Evolutionary conservation across 2,329 filamentous ascomycete genomes (phyloP), one percentile per base, ranked within the genome.

Genomic region (Chalaropsis ovoidea): DNA sequence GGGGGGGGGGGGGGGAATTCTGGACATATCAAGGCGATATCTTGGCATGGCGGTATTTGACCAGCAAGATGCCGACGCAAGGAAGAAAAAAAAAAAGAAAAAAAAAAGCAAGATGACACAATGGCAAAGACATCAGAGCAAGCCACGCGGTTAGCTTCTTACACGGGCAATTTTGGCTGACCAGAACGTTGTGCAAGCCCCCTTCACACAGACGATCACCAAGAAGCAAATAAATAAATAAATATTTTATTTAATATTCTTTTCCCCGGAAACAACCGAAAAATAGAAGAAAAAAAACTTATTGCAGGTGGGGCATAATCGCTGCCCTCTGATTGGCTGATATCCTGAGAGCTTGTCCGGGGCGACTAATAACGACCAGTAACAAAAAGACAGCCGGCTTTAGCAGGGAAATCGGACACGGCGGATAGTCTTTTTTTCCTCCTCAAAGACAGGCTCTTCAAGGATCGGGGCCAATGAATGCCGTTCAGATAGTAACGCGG

Each of bases 231-330:
- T 10, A 15, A 52, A 52, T 1, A 13, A 52, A 13, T 22, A 19
- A 0, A 52, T 52, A 52, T 39, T 45, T 39, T 35, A 35, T 19
- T 39, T 39, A n/a, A 4, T 43, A 3, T 43, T 43, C 27, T 58
- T 58, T 58, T 58, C 10, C 54, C 54, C 54, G 54, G 54, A 58
- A 58, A 35, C 54, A 58, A 39, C 54, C 54, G 54, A 58, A 58
- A 58, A 58, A 58, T n/a, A 47, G 15, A 39, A 17, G 15, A 1
- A 10, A 39, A 35, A 39, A 58, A 58, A 39, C n/a, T n/a, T 10
- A 17, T 13, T 58, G 54, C 31, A 8, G 24, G 27, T 35, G 54
- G 54, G 27, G 13, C 54, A 39, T 39, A 39, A 58, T 58, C 54
- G 27, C 27, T 1, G 31, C 15, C 17, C 6, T 35, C 1, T 58